Conservation (phyloP, 2,329 filamentous ascomycete species). For the Drechslera avenae region DNA sequence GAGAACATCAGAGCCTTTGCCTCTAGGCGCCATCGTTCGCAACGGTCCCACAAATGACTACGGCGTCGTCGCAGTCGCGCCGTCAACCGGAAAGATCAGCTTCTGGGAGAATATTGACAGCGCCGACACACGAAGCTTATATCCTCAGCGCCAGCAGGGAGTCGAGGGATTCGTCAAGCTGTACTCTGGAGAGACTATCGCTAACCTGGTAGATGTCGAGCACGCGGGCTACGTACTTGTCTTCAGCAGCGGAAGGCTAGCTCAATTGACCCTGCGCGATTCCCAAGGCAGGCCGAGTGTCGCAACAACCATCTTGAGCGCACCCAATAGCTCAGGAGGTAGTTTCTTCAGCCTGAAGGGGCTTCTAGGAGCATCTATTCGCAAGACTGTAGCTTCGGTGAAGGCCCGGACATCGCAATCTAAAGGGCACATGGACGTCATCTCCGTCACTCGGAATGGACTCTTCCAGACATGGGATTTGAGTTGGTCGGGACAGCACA, state of each 20-base stretch:
- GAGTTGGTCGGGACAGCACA: constrained; percentile 83
- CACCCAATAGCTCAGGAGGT: constrained; percentile 62
- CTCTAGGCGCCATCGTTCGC: constrained; percentile 81
- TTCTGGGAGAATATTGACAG: constrained; percentile 97
- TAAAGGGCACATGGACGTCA: constrained; percentile 82
- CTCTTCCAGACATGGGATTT: constrained; percentile 85
- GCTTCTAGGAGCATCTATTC: constrained; percentile 71
- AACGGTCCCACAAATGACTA: constrained; percentile 79
- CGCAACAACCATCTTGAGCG: constrained; percentile 74
- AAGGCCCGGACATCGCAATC: constrained; percentile 72
- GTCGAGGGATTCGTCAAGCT: constrained; percentile 78
- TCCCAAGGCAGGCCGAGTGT: constrained; percentile 83
- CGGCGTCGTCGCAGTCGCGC: constrained; percentile 84
- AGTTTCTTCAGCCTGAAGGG: constrained; percentile 82
- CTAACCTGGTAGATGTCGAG: constrained; percentile 81
- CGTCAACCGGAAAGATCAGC: constrained; percentile 79
- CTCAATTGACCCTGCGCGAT: constrained; percentile 85
- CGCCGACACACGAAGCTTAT: constrained; percentile 81
- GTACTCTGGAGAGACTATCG: constrained; percentile 77
- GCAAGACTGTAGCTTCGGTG: constrained; percentile 80
- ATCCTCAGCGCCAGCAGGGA: constrained; percentile 79
- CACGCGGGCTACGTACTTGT: constrained; percentile 84
- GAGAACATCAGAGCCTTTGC: constrained; percentile 72
- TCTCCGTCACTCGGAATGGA: constrained; percentile 78
- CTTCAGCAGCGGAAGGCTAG: constrained; percentile 83